Conservation (phyloP, 2,329 filamentous ascomycete genomes). For the Davidsoniella virescens region DNA sequence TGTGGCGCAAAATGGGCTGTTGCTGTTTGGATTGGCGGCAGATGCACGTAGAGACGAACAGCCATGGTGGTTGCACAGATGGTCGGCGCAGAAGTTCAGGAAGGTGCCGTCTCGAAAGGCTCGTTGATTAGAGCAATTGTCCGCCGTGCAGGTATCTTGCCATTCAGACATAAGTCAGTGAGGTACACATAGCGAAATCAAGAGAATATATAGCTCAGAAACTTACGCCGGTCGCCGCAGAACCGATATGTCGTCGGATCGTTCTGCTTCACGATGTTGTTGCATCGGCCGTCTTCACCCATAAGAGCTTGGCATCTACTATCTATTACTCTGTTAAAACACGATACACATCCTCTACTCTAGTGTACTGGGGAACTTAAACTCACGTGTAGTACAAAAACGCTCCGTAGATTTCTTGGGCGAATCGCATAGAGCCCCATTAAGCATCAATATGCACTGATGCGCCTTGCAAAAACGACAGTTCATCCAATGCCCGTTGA, state of each 20-base stretch:
- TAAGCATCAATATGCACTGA: constrained; percentile 5
- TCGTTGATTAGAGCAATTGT: constrained; percentile 12
- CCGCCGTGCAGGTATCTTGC: constrained; percentile 15
- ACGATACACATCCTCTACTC: background rate
- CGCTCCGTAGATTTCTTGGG: constrained; percentile 3
- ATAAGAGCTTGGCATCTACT: constrained; percentile 10
- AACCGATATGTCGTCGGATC: constrained; percentile 15
- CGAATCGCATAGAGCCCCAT: background rate
- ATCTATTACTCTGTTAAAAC: constrained; percentile 8
- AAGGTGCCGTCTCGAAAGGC: background rate
- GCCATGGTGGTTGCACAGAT: constrained; percentile 15
- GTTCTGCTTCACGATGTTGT: constrained; percentile 14
- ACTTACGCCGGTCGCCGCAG: constrained; percentile 16
- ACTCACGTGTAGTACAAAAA: constrained; percentile 10
- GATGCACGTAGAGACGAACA: constrained; percentile 11
- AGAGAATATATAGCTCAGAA: background rate
- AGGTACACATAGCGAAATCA: background rate
- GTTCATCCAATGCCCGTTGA: background rate
- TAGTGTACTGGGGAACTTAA: background rate
- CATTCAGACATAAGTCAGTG: background rate
- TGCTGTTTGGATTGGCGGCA: background rate
- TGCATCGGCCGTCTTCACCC: constrained; percentile 12
- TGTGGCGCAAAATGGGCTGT: constrained; percentile 11
- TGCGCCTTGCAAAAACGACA: constrained; percentile 2
- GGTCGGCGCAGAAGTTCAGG: constrained; percentile 15